Conservation (phyloP, 2,329 filamentous ascomycete species). For the Colletotrichum karsti region DNA sequence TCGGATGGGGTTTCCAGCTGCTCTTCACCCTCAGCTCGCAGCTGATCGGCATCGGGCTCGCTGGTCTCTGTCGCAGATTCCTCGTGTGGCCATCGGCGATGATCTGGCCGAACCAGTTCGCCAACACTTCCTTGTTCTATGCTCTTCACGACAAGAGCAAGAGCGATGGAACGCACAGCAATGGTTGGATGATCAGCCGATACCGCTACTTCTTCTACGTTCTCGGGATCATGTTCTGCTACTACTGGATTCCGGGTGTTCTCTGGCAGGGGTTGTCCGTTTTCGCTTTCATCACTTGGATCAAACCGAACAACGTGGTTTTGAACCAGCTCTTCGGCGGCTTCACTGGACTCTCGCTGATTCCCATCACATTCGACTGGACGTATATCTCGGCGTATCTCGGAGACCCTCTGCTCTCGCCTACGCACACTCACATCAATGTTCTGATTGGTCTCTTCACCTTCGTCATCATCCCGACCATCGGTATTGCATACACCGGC, state of each 20-base stretch:
- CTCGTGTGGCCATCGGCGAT: constrained; percentile 68
- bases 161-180: constrained; percentile 46
- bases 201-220: constrained; percentile 47
- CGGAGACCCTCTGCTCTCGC: constrained; percentile 37
- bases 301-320: constrained; percentile 64
- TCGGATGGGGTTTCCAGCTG: constrained; percentile 65
- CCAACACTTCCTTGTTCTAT: constrained; percentile 56
- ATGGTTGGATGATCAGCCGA: constrained; percentile 50
- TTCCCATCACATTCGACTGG: constrained; percentile 68
- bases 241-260: constrained; percentile 63
- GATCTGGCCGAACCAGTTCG: constrained; percentile 65
- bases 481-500: constrained; percentile 55
- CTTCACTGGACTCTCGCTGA: constrained; percentile 64
- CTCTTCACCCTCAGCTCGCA: constrained; percentile 66
- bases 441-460: constrained; percentile 13
- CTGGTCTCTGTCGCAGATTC: constrained; percentile 64
- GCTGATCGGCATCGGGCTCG: constrained; percentile 68
- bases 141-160: constrained; percentile 51
- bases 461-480: constrained; percentile 37
- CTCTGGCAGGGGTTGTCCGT: constrained; percentile 58
- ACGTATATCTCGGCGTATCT: constrained; percentile 52
- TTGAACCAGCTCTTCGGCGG: constrained; percentile 71
- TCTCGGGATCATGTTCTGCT: constrained; percentile 50
- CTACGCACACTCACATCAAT: constrained; percentile 20
- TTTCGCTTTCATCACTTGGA: constrained; percentile 67